Percentiles rank a stretch among this genome's conserved stretches.
Evolutionary conservation across 2,329 filamentous ascomycete species (phyloP).

Genomic region (Cercospora beticola): DNA sequence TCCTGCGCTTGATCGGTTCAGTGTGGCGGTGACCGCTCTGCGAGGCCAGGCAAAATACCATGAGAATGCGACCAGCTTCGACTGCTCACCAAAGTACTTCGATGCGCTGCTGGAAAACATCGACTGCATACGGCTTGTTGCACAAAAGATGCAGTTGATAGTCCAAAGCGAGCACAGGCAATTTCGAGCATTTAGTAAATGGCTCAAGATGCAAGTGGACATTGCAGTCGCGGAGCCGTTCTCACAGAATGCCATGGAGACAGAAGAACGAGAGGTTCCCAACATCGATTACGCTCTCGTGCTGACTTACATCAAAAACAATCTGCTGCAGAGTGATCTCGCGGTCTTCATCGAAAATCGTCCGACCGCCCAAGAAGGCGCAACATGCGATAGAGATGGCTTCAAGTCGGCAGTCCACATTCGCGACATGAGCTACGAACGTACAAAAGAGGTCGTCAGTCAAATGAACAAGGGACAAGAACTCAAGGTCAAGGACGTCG

Average conservation of each 20-base stretch:
- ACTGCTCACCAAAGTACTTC: slow-evolving; percentile 48
- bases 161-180: slow-evolving; percentile 75
- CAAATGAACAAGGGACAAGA: slow-evolving; percentile 17
- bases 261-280: slow-evolving; percentile 72
- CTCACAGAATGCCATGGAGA: slow-evolving; percentile 63
- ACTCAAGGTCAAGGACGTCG: slow-evolving; percentile 21
- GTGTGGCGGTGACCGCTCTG: slow-evolving; percentile 77
- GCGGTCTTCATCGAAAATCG: slow-evolving; percentile 29
- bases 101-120: slow-evolving; percentile 62
- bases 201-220: slow-evolving; percentile 82
- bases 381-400: slow-evolving; percentile 17
- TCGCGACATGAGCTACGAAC: slow-evolving; percentile 26
- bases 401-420: slow-evolving; percentile 26
- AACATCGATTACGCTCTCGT: slow-evolving; percentile 70
- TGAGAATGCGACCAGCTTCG: slow-evolving; percentile 61
- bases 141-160: slow-evolving; percentile 69
- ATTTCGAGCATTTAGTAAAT: slow-evolving; percentile 75
- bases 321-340: slow-evolving; percentile 36
- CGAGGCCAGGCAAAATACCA: slow-evolving; percentile 81
- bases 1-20: slow-evolving; percentile 79
- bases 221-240: slow-evolving; percentile 65
- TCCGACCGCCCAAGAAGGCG: slow-evolving; percentile 45
- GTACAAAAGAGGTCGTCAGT: slow-evolving; percentile 22
- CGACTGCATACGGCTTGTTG: slow-evolving; percentile 71
- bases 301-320: slow-evolving; percentile 74